Evolutionary conservation across 2,329 filamentous ascomycete genomes (phyloP), one percentile per base, ranked within the genome.

Genomic region (Talaromyces sp.): DNA sequence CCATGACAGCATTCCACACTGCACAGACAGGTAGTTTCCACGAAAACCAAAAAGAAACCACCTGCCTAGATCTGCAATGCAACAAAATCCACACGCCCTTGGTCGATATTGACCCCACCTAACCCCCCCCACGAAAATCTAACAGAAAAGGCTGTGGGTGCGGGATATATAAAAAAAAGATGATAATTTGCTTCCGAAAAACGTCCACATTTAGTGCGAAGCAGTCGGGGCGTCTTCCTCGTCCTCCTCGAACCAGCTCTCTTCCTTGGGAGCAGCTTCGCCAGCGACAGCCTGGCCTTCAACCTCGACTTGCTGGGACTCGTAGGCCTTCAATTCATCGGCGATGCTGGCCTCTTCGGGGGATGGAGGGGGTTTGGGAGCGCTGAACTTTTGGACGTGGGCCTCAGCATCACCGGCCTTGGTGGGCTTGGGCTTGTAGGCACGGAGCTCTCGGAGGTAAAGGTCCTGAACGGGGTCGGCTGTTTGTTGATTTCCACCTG

Each of bases 401-500:
- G 91, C 93, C 70, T 94, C 89, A 75, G 93, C 83, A 75, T 98
- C 95, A 72, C 87, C 86, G 67, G 92, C 85, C 85, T 97, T 96
- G 81, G 94, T 77, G 69, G 87, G 83, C 61, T 90, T 83, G 67
- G 88, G 83, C 87, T 98, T 98, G 89, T 96, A 98, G 80, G 87
- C 87, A 83, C 94, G 95, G 76, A 99, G 88, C 82, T 98, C 93
- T 79, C 89, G 90, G 71, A 99, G 88, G 85, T 99, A 99, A 75
- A 99, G 87, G 78, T 98, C 94, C 82, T 98, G 95, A 72, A 99
- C 91, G 73, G 96, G 87, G 80, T 99, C 95, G 87, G 91, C 95
- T 98, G 75, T 42, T 33, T 28, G 42, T 57, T 28, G 42, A 36
- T 56, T 52, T 47, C 53, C 57, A 31, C 28, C 16, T 54, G 56